Evolutionary conservation across 495 filamentous ascomycete genomes (phyloP).

Genomic region (Immersiella caudata): DNA sequence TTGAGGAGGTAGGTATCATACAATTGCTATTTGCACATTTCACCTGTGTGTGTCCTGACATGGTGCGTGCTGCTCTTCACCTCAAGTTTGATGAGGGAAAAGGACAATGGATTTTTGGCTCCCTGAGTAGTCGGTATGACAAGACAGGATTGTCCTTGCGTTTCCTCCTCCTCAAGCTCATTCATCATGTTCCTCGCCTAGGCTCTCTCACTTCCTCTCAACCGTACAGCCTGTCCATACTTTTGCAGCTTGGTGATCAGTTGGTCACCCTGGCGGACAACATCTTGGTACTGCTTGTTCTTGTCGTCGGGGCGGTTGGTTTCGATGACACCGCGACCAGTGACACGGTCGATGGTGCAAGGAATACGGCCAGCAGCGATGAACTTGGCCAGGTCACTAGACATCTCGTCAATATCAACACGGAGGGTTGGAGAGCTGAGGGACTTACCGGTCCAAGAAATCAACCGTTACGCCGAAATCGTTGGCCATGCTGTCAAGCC

Average conservation of each 20-base stretch:
- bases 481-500: slow-evolving; percentile 89
- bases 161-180: neutral
- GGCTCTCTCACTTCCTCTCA: slow-evolving; percentile 90
- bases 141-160: neutral
- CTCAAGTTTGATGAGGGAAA: neutral
- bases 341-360: slow-evolving; percentile 94
- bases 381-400: slow-evolving; percentile 90
- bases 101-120: neutral
- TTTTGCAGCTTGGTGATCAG: slow-evolving; percentile 99
- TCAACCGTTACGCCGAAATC: slow-evolving; percentile 97
- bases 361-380: slow-evolving; percentile 92
- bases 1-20: slow-evolving; percentile 16
- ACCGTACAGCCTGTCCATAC: slow-evolving; percentile 92
- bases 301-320: slow-evolving; percentile 97
- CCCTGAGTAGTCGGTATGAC: neutral
- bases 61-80: neutral
- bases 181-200: slow-evolving; percentile 24
- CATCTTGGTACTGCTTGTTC: slow-evolving; percentile 97
- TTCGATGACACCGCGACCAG: slow-evolving; percentile 88
- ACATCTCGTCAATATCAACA: slow-evolving; percentile 15
- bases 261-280: slow-evolving; percentile 95
- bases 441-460: slow-evolving; percentile 82
- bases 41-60: neutral
- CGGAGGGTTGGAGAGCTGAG: neutral
- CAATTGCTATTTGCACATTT: slow-evolving; percentile 21